Evolutionary conservation across 1,139 yeast species (phyloP), one percentile per base, ranked within the genome.

Genomic region (Hyphopichia khmerensis): DNA sequence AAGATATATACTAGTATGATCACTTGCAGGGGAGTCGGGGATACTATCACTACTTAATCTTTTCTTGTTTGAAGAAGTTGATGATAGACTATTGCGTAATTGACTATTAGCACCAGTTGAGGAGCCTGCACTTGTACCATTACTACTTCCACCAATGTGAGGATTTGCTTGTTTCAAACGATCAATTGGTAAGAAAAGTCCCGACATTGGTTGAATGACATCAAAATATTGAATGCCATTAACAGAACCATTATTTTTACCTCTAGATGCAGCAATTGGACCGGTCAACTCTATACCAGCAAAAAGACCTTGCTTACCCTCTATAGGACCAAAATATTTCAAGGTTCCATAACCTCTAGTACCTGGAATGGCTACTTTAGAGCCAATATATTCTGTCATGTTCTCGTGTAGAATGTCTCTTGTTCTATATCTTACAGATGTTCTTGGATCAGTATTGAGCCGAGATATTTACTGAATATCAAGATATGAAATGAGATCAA

Each of bases 251-350:
- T 66, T 66, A 51, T 73, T 73, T 50, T 72, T 73, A 14, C 79
- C 79, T 51, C 77, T 55, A 3, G 70, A 50, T 10, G 65, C 67
- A 17, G 84, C 83, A 21, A 66, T 59, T 4, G 85, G 79, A 2
- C 88, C 91, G 10, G 77, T 56, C 38, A 93, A 68, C 59, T 93
- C 97, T 4, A 93, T 76, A 1, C 99, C 99, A 4, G 91, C 96
- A 66, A 84, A 93, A n/a, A 73, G 68, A 0, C 96, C 96, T 21
- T 51, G 49, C 55, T 87, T 89, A 24, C 85, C 86, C 27, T 81
- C 77, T 18, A 93, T 88, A 1, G 78, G 68, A 1, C 98, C 98
- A 21, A 82, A 71, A 60, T 79, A 93, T 49, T 82, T 72, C 40
- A 93, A 69, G 14, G 82, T 71, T 1, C 95, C 97, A 36, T 59